These are phyloP conservation scores for Monosporascus sp. DNA, from an alignment of 2,329 filamentous ascomycete genomes.

Conservation along the genomic window DNA sequence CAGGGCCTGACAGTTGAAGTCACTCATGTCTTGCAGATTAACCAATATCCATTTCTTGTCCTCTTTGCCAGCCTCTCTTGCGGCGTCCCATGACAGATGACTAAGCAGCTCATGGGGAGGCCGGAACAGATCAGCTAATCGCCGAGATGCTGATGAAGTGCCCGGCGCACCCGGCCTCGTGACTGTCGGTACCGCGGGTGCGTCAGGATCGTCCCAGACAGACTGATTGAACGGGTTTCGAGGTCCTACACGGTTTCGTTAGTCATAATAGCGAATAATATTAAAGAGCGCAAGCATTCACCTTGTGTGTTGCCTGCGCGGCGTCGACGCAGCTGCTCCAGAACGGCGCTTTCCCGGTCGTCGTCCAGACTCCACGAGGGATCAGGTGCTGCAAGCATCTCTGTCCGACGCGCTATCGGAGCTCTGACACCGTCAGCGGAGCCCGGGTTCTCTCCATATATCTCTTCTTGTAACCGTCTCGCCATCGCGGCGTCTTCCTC, in stretches of 20 bases:
- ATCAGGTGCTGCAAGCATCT: slow-evolving; percentile 76
- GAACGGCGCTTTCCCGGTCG: slow-evolving; percentile 54
- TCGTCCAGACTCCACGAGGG: slow-evolving; percentile 46
- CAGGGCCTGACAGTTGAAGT: slow-evolving; percentile 90
- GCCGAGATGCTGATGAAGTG: slow-evolving; percentile 63
- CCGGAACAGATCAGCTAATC: slow-evolving; percentile 85
- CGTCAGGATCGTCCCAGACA: slow-evolving; percentile 35
- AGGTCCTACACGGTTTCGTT: slow-evolving; percentile 5
- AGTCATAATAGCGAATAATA: slow-evolving; percentile 1
- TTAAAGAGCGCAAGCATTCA: slow-evolving; percentile 4
- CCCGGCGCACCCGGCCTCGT: slow-evolving; percentile 31
- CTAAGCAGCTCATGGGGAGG: slow-evolving; percentile 90
- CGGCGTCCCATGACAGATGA: slow-evolving; percentile 73
- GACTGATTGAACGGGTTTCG: slow-evolving; percentile 26
- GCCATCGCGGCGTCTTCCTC: slow-evolving; percentile 95
- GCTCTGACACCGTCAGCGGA: slow-evolving; percentile 60
- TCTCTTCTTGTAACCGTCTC: slow-evolving; percentile 82
- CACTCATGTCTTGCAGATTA: slow-evolving; percentile 87
- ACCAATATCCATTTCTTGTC: slow-evolving; percentile 91
- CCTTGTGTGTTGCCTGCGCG: slow-evolving; percentile 22
- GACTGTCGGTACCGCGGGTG: slow-evolving; percentile 31
- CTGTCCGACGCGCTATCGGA: slow-evolving; percentile 84
- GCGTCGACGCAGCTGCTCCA: slow-evolving; percentile 57
- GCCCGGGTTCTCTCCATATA: slow-evolving; percentile 54
- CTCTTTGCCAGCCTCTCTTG: slow-evolving; percentile 78